phyloP scores from a whole-genome alignment of 345 rosid species.

The Excoecaria cochinchinensis region DNA sequence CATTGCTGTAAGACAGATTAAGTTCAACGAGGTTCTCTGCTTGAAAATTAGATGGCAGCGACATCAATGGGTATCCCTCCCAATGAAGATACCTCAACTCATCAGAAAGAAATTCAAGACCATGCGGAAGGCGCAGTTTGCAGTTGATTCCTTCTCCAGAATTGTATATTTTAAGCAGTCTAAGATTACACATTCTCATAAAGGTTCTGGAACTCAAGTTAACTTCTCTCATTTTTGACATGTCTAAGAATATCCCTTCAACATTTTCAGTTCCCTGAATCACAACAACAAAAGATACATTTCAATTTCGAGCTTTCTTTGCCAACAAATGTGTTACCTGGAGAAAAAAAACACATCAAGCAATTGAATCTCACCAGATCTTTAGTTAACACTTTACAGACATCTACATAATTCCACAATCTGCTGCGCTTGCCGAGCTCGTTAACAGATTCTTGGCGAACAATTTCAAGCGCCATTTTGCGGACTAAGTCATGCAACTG shows the following conservation, averaged over 20 bases:
- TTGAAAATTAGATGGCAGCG: neutral
- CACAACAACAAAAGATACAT: neutral
- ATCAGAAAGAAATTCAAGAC: neutral
- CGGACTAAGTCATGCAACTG: neutral
- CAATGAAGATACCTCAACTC: constrained; percentile 1
- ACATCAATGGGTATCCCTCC: neutral
- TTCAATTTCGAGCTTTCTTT: neutral
- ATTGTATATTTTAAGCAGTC: neutral
- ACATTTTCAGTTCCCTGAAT: constrained; percentile 5
- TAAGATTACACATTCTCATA: neutral
- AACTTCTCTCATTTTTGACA: neutral
- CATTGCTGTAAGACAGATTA: neutral
- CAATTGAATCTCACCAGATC: neutral
- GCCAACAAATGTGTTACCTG: neutral
- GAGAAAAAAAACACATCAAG: neutral
- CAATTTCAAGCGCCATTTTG: constrained; percentile 3
- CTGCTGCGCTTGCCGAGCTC: neutral
- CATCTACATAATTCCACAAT: neutral
- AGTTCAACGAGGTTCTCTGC: constrained; percentile 1
- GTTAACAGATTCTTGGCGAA: neutral
- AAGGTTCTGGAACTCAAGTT: neutral
- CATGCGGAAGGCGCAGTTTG: neutral
- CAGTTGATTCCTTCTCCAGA: neutral
- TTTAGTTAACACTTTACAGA: neutral
- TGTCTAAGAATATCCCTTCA: constrained; percentile 1